Evolutionary conservation across 2,329 filamentous ascomycete genomes (phyloP).

Genomic region (Berkeleyomyces rouxiae): DNA sequence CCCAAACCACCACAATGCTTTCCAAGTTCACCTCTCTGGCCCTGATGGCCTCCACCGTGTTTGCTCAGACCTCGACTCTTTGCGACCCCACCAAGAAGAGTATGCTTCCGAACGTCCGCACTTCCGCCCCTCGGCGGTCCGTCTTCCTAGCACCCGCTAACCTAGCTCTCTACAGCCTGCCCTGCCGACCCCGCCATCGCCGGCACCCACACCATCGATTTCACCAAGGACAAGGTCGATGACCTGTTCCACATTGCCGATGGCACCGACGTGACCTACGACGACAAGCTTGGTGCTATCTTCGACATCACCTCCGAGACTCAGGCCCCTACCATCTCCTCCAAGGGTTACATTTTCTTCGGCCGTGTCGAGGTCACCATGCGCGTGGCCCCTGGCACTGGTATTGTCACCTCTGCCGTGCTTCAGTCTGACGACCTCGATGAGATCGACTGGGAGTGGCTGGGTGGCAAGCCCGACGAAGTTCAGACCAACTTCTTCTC

Average conservation of each 20-base stretch:
- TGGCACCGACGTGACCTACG: conserved; percentile 34
- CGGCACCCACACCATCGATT: conserved; percentile 47
- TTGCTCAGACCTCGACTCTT: conserved; percentile 39
- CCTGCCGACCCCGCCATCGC: conserved; percentile 63
- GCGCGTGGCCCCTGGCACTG: conserved; percentile 62
- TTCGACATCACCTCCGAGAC: conserved; percentile 51
- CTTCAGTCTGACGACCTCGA: conserved; percentile 78
- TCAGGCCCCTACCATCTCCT: conserved; percentile 56
- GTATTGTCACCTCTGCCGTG: conserved; percentile 80
- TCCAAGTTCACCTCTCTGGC: conserved; percentile 30
- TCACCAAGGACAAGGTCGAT: conserved; percentile 50
- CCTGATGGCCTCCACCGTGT: conserved; percentile 33
- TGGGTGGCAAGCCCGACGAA: conserved; percentile 55
- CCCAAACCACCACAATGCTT: conserved; percentile 13
- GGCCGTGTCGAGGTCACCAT: conserved; percentile 67
- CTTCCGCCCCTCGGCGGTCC: not conserved
- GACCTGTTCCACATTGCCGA: conserved; percentile 31
- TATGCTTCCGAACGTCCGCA: conserved; percentile 18
- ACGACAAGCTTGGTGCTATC: conserved; percentile 29
- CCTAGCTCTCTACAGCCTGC: conserved; percentile 33
- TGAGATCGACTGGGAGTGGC: conserved; percentile 94
- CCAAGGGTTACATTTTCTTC: conserved; percentile 91
- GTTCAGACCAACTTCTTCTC: conserved; percentile 81
- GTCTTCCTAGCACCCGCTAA: not conserved
- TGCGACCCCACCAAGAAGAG: conserved; percentile 39